Evolutionary conservation across 83 land plant species (phyloP), one percentile per base, ranked within the genome.

Genomic region (Thuja plicata): DNA sequence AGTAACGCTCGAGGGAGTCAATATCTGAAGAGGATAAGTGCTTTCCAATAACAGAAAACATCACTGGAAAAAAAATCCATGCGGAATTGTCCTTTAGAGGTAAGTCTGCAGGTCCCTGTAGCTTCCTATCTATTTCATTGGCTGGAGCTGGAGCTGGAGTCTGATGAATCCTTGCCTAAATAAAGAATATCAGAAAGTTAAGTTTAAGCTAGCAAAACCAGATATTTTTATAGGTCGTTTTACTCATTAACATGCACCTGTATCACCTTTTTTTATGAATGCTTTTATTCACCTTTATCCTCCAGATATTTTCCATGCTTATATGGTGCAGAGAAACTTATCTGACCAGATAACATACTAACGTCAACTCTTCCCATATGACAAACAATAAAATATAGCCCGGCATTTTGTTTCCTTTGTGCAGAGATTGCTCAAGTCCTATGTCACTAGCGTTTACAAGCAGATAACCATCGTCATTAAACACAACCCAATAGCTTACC

Each of bases 21-120:
- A 93, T 92, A 54, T 87, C 89, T 70, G 89, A 38, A 55, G 87
- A 55, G 48, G 94, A 21, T 45, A 95, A 85, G 86, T 93, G 89
- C 62, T 87, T 70, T 66, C 91, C 88, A 70, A 95, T 94, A 3
- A 93, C 91, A 41, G 89, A 91, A 89, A 93, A 93, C 87, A 93
- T 89, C 88, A 92, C 87, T 48, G 95, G 88, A 85, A 95, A 95
- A 55, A 93, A 90, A 91, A 93, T 90, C 95, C 95, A 93, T 1
- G 94, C 92, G 37, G 94, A 92, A 77, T 87, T 91, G 12, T 94
- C 92, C 27, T 57, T 91, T 27, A 87, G 32, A 86, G 89, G 70
- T 86, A 57, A 43, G 5, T 86, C 87, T 45, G 54, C 43, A 54
- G 38, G 87, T 37, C 21, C 70, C 41, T 57, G 45, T n/a, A 35